These are phyloP conservation scores for Claviceps fusiformis DNA, from an alignment of 2,329 filamentous ascomycete genomes.

Conservation along the genomic window DNA sequence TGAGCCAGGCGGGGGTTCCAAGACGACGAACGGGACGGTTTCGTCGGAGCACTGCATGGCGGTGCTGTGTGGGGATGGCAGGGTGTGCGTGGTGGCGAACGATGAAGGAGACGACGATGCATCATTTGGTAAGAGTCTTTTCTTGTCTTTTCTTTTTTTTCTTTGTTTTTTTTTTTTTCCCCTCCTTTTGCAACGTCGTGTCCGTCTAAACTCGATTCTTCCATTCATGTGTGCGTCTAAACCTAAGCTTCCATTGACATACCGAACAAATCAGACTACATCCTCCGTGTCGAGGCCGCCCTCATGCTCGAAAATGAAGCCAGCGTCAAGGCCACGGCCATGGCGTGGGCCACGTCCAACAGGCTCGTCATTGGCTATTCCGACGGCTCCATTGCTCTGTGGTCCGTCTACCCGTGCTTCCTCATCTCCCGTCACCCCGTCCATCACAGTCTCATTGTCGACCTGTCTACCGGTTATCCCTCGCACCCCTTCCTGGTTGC, in stretches of 20 bases:
- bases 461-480: conserved; percentile 42
- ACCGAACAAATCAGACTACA: too few species aligned
- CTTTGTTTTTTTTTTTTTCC: conserved; percentile 11
- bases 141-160: too few species aligned
- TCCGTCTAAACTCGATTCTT: too few species aligned
- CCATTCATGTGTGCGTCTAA: too few species aligned
- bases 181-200: too few species aligned
- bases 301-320: conserved; percentile 33
- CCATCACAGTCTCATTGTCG: conserved; percentile 40
- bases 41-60: conserved; percentile 34
- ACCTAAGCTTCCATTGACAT: too few species aligned
- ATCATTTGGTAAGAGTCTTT: conserved; percentile 29
- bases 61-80: conserved; percentile 37
- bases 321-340: conserved; percentile 33
- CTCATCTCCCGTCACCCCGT: conserved; percentile 37
- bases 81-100: conserved; percentile 31
- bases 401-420: conserved; percentile 37
- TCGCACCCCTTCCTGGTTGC: conserved; percentile 42
- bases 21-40: background rate
- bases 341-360: conserved; percentile 43
- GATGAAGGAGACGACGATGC: conserved; percentile 14
- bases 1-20: background rate
- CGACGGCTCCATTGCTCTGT: conserved; percentile 42
- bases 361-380: conserved; percentile 40
- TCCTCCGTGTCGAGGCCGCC: conserved; percentile 14